Conservation (phyloP, 2,329 filamentous ascomycete species). For the Basipetospora chlamydospora region DNA sequence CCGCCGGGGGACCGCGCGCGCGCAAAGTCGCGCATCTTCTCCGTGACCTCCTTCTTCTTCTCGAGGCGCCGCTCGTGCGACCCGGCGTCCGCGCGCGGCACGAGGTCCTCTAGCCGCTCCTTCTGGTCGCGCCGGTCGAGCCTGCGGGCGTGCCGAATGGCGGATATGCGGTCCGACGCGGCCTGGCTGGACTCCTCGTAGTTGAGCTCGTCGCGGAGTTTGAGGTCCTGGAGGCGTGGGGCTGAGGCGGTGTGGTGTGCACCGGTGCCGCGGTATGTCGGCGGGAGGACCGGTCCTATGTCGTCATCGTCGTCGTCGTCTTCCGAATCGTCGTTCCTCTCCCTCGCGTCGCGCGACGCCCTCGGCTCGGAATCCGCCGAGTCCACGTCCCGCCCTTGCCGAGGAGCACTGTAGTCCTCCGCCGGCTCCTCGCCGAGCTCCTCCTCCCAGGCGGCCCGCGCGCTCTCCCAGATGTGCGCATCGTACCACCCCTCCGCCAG, state of each 20-base stretch:
- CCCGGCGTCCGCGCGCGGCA: constrained; percentile 69
- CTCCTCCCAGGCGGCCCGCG: neutral
- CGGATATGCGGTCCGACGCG: constrained; percentile 26
- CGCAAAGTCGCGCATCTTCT: constrained; percentile 62
- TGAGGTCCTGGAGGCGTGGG: constrained; percentile 61
- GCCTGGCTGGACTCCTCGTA: constrained; percentile 36
- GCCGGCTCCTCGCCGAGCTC: neutral
- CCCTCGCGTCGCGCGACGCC: constrained; percentile 6
- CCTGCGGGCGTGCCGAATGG: constrained; percentile 46
- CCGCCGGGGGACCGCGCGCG: constrained; percentile 47
- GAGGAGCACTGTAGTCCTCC: no score
- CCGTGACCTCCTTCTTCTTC: constrained; percentile 61
- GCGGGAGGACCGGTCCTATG: constrained; percentile 9
- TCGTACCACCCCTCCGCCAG: constrained; percentile 91
- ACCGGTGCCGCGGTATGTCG: constrained; percentile 13
- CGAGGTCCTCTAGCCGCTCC: constrained; percentile 64
- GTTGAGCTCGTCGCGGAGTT: constrained; percentile 36
- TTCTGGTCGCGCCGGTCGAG: constrained; percentile 52
- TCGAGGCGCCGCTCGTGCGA: constrained; percentile 74
- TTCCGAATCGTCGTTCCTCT: constrained; percentile 8
- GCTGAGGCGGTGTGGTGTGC: constrained; percentile 40
- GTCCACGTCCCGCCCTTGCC: no score
- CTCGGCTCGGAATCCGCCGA: neutral
- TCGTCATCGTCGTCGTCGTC: constrained; percentile 8
- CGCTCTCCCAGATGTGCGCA: constrained; percentile 44